A percentile compares a stretch with the other conserved stretches of the same genome.
Evolutionary conservation across 2,329 filamentous ascomycete species (phyloP).

Genomic region (Basipetospora chlamydospora): DNA sequence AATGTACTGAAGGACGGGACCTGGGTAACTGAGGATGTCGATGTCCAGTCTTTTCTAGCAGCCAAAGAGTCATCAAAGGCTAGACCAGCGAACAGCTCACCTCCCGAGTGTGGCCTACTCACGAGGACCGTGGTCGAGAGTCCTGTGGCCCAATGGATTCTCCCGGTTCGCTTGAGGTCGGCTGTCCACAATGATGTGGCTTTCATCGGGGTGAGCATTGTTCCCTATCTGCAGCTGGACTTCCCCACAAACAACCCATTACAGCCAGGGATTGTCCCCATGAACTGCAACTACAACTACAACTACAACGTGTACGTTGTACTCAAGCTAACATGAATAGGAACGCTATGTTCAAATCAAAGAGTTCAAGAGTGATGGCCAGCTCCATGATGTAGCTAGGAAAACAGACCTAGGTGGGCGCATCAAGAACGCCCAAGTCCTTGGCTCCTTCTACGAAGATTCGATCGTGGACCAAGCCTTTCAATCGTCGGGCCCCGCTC

Average conservation of each 20-base stretch:
- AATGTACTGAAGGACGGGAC: conserved; percentile 37
- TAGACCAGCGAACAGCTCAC: conserved; percentile 17
- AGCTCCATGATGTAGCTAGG: conserved; percentile 59
- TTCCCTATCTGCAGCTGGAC: not conserved
- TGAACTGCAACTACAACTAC: too few species aligned
- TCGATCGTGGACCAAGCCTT: not conserved
- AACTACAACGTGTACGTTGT: too few species aligned
- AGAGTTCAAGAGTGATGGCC: conserved; percentile 54
- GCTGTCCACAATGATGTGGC: conserved; percentile 64
- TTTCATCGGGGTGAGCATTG: conserved; percentile 57
- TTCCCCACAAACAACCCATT: too few species aligned
- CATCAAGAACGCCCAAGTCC: conserved; percentile 65
- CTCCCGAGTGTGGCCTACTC: conserved; percentile 54
- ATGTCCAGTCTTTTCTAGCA: conserved; percentile 24
- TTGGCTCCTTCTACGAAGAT: conserved; percentile 31
- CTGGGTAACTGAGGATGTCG: conserved; percentile 41
- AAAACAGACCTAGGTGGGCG: conserved; percentile 66
- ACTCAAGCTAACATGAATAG: conserved; percentile 25
- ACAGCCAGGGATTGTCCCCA: too few species aligned
- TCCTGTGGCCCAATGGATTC: conserved; percentile 59
- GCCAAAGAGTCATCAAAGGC: conserved; percentile 13
- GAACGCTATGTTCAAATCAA: conserved; percentile 71
- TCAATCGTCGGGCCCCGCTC: too few species aligned
- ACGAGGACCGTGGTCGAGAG: conserved; percentile 67
- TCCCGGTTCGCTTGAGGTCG: conserved; percentile 66